Percentiles rank a stretch among this genome's conserved stretches.
Evolutionary conservation across 192 early-diverging fungal genomes (phyloP).

Genomic region (Glomus cerebriforme): DNA sequence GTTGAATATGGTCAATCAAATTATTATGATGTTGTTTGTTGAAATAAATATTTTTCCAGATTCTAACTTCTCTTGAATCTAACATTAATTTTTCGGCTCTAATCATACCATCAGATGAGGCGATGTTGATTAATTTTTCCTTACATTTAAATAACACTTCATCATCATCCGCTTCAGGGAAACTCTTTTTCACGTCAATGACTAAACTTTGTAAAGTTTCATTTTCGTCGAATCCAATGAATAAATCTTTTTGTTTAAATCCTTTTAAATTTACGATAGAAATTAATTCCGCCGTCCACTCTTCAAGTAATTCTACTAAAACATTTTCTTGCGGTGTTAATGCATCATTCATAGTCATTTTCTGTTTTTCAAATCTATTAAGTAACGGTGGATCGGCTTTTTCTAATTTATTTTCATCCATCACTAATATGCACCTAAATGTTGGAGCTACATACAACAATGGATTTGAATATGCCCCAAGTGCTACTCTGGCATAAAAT

Average conservation of each 20-base stretch:
- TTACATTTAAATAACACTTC: constrained; percentile 10
- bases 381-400: constrained; percentile 28
- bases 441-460: constrained; percentile 18
- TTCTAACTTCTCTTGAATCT: too few species aligned
- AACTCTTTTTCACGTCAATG: constrained; percentile 5
- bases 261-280: background rate
- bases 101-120: constrained; percentile 27
- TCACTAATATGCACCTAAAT: constrained; percentile 30
- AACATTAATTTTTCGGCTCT: background rate
- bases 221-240: constrained; percentile 29
- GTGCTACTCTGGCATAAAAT: constrained; percentile 25
- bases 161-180: background rate
- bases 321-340: background rate
- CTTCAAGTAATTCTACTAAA: background rate
- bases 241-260: constrained; percentile 26
- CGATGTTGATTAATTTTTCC: constrained; percentile 17
- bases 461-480: constrained; percentile 35
- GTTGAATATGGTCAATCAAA: too few species aligned
- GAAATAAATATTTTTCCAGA: too few species aligned
- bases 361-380: constrained; percentile 30
- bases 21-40: too few species aligned
- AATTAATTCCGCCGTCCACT: background rate
- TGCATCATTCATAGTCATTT: constrained; percentile 18
- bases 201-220: constrained; percentile 33
- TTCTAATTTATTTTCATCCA: constrained; percentile 28